Conservation (phyloP, 495 filamentous ascomycete genomes). For the Daldinia vernicosa region DNA sequence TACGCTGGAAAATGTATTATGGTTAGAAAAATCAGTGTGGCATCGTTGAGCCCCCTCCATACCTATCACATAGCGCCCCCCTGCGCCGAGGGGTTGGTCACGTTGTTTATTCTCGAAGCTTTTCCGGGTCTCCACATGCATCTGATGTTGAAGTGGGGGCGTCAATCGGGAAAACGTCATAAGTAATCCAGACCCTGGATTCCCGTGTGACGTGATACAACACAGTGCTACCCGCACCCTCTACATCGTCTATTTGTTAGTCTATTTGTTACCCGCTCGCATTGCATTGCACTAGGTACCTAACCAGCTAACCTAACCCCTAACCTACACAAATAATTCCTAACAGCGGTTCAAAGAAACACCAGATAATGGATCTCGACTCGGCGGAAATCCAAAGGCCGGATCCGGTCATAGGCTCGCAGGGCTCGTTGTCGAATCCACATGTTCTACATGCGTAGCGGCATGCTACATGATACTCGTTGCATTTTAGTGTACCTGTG, state of each 20-base stretch:
- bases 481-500: conserved; percentile 7
- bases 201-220: conserved; percentile 42
- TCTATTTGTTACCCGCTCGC: conserved; percentile 13
- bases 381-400: conserved; percentile 17
- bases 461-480: conserved; percentile 28
- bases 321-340: conserved; percentile 4
- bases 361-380: conserved; percentile 27
- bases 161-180: conserved; percentile 43
- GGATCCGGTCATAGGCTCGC: conserved; percentile 28
- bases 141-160: conserved; percentile 40
- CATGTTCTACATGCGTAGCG: conserved; percentile 25
- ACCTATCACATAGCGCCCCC: conserved; percentile 24
- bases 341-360: conserved; percentile 14
- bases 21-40: neutral
- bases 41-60: conserved; percentile 36
- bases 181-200: conserved; percentile 37
- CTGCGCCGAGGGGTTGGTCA: conserved; percentile 43
- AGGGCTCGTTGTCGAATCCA: conserved; percentile 19
- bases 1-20: conserved; percentile 5
- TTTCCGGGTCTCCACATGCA: conserved; percentile 43
- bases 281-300: neutral
- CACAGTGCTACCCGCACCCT: conserved; percentile 32
- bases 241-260: neutral
- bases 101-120: conserved; percentile 43
- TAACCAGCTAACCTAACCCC: neutral